Conservation (phyloP, 1,284 basidiomycete species). For the Cerioporus squamosus region DNA sequence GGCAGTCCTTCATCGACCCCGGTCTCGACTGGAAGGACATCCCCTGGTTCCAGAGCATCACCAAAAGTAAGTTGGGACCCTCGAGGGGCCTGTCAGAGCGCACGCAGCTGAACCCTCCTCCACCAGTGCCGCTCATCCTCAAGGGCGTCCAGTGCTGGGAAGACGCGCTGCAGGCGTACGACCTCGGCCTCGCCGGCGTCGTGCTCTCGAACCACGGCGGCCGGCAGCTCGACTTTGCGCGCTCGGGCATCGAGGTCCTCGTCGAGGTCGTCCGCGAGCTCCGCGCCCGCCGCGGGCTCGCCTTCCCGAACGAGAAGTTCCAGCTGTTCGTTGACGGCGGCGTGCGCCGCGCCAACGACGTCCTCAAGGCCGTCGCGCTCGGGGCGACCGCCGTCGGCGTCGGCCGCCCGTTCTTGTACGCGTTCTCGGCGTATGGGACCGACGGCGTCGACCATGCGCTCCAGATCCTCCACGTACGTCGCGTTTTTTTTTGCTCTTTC, state of each 20-base stretch:
- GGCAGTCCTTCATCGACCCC: slow-evolving; percentile 93
- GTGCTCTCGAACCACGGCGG: slow-evolving; percentile 94
- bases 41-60: slow-evolving; percentile 87
- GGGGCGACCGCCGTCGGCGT: slow-evolving; percentile 91
- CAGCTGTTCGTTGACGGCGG: slow-evolving; percentile 94
- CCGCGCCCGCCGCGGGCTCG: slow-evolving; percentile 60
- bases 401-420: slow-evolving; percentile 87
- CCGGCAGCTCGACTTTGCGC: slow-evolving; percentile 90
- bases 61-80: slow-evolving; percentile 68
- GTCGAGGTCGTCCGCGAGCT: slow-evolving; percentile 86
- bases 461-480: slow-evolving; percentile 74
- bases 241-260: slow-evolving; percentile 89
- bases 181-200: slow-evolving; percentile 80
- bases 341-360: slow-evolving; percentile 87
- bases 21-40: slow-evolving; percentile 88
- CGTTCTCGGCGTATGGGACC: slow-evolving; percentile 87
- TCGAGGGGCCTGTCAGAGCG: slow-evolving; percentile 35
- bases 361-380: slow-evolving; percentile 89
- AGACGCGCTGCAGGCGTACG: slow-evolving; percentile 90
- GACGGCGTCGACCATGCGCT: slow-evolving; percentile 82
- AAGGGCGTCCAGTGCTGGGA: slow-evolving; percentile 97
- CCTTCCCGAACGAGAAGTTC: slow-evolving; percentile 75
- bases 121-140: slow-evolving; percentile 84
- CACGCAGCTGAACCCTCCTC: neutral
- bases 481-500: no score